These are phyloP conservation scores for Clonostachys solani DNA, from an alignment of 2,329 filamentous ascomycete genomes.

Conservation along the genomic window DNA sequence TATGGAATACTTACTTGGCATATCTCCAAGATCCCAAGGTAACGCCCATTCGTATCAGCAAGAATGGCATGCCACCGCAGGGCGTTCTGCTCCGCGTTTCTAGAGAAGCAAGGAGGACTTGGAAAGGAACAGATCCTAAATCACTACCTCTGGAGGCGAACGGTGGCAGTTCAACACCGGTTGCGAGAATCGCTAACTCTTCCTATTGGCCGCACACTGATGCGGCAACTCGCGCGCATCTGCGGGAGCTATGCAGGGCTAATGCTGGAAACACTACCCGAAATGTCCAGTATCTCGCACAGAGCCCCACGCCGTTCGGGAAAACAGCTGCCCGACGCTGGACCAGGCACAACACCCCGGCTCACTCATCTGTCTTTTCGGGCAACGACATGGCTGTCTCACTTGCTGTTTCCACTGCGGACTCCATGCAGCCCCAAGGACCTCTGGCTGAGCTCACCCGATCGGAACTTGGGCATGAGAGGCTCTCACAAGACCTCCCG, in stretches of 20 bases:
- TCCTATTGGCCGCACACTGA: constrained; percentile 59
- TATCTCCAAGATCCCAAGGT: constrained; percentile 65
- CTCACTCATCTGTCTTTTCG: constrained; percentile 46
- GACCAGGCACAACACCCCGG: constrained; percentile 43
- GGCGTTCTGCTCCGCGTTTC: constrained; percentile 62
- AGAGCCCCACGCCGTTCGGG: constrained; percentile 52
- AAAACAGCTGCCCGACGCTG: constrained; percentile 43
- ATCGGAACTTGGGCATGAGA: not conserved
- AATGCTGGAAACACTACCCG: constrained; percentile 41
- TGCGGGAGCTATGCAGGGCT: constrained; percentile 58
- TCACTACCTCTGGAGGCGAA: constrained; percentile 23
- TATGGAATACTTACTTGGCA: constrained; percentile 61
- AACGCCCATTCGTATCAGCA: constrained; percentile 60
- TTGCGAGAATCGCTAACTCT: too few species aligned
- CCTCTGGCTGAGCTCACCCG: constrained; percentile 54
- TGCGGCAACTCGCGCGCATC: constrained; percentile 56
- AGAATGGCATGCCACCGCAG: constrained; percentile 59
- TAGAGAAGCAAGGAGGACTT: constrained; percentile 61
- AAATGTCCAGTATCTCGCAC: constrained; percentile 40
- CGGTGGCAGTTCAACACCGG: constrained; percentile 51
- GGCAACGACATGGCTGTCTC: constrained; percentile 61
- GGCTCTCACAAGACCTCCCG: not conserved
- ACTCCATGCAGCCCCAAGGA: constrained; percentile 60
- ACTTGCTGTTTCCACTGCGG: constrained; percentile 57
- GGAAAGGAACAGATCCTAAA: constrained; percentile 54